Conservation (phyloP, 805 yeast species). For the Candida broadrunensis region DNA sequence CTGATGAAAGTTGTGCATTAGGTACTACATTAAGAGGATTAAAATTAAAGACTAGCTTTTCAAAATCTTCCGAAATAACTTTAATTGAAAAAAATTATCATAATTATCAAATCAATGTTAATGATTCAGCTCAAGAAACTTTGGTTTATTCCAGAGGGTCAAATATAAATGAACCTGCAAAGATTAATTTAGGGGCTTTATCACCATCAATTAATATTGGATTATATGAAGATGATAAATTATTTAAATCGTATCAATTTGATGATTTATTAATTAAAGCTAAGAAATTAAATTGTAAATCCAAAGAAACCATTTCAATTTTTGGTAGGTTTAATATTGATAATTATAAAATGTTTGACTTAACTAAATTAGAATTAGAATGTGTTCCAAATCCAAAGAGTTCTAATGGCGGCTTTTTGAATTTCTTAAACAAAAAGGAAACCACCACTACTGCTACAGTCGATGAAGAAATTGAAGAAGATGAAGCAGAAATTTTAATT, state of each 20-base stretch:
- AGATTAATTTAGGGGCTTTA: constrained; percentile 35
- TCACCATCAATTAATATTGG: constrained; percentile 24
- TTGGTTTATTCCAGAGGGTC: constrained; percentile 50
- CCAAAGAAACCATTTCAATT: constrained; percentile 20
- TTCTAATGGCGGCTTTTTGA: constrained; percentile 12
- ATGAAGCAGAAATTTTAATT: constrained; percentile 9
- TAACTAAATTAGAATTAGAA: constrained; percentile 43
- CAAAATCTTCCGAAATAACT: constrained; percentile 56
- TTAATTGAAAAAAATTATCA: constrained; percentile 55
- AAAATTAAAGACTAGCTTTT: constrained; percentile 58
- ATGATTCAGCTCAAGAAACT: constrained; percentile 17
- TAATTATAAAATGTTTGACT: constrained; percentile 47
- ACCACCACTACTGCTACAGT: constrained; percentile 19
- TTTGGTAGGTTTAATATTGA: constrained; percentile 45
- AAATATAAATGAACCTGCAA: constrained; percentile 25
- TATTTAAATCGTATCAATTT: constrained; percentile 24
- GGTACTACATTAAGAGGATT: constrained; percentile 89
- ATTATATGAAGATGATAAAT: constrained; percentile 38
- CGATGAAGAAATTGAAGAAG: constrained; percentile 12
- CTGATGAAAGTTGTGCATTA: constrained; percentile 91
- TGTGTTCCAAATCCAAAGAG: constrained; percentile 29
- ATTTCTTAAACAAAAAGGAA: constrained; percentile 19
- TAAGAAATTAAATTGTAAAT: constrained; percentile 39
- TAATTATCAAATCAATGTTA: constrained; percentile 41
- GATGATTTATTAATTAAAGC: constrained; percentile 23